Base-by-base conservation (phyloP, 2,329 filamentous ascomycete genomes). In the Fusarium tjaetaba region DNA sequence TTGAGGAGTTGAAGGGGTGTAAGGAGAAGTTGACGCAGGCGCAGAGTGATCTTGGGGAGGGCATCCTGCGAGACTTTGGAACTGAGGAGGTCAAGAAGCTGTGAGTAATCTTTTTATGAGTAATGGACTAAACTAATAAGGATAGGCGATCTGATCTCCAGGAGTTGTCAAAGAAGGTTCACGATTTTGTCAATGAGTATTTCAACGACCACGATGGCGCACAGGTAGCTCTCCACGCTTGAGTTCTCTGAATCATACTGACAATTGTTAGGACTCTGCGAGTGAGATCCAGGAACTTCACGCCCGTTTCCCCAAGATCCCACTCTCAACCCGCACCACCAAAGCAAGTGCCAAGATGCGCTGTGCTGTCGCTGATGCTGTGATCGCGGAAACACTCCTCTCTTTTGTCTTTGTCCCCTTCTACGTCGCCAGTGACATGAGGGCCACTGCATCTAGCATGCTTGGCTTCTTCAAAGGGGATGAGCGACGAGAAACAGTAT, bases 351-450 rank as follows among this genome's bases (percentile, higher is more conserved):
- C 73, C 1, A 76, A 76, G 13, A 76, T 81, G 61, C 77, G 79
- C 30, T 79, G 79, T 32, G 78, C 79, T 3, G 71, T 74, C 10
- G 79, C 79, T n/a, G 77, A 81, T 11, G 72, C 72, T 7, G 68
- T 81, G 24, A 63, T 81, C 2, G 71, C 74, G 38, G 72, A 77
- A 24, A 65, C 69, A 4, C 70, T 81, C 13, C 69, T 72, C 13
- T 51, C 65, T 0, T 76, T 79, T 46, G 73, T 81, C n/a, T 80
- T 81, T 52, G 71, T 75, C 11, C 78, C 79, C 5, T 79, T 81
- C n/a, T 79, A 80, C 52, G 65, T 80, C 6, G 61, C 75, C 1
- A 66, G 52, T 2, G 71, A 73, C 5, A 39, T 60, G 38, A 72
- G 74, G 4, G 41, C 51, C 3, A 56, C 76, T 3, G 76, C 78